Base-by-base conservation (phyloP, 2,329 filamentous ascomycete species). In the Tolypocladium guangdongense region DNA sequence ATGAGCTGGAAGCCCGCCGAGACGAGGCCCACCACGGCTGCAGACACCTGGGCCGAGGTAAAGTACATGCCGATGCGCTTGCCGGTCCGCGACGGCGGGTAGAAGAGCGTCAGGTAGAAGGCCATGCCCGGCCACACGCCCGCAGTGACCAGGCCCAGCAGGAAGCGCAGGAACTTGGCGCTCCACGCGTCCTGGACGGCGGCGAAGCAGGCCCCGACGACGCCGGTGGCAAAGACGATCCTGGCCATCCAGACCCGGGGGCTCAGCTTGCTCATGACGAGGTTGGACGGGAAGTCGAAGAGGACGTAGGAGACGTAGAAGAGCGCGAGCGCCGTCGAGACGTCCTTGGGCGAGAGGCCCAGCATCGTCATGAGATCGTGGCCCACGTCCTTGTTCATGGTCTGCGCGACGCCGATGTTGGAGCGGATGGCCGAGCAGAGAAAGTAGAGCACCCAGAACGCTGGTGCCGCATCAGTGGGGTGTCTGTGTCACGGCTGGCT, bases 61-160 rank as follows among this genome's bases (percentile, higher is more conserved):
- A 89, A 96, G 72, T 95, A 96, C 66, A 86, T 82, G 38, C 90
- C 90, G 58, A 96, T 95, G 39, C 90, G 81, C 73, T 93, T 95
- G 16, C 88, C 90, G 1, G 87, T 93, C 14, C 88, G 80, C 7
- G 87, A 88, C 0, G 90, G 90, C 7, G 90, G 90, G 64, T 96
- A 96, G 74, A 95, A 96, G 8, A 95, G 77, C 0, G 90, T 95
- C 48, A 96, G 76, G 64, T 95, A 96, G 68, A 93, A 93, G 11
- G 89, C 83, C 90, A 96, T 95, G 50, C 90, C 90, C 0, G 90
- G 90, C 90, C 90, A 96, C 86, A 96, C 90, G 48, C 90, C 90
- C 1, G 90, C 90, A 65, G 91, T 91, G 27, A 95, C 90, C 16
- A 93, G 79, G 49, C 90, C 90, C 7, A 96, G 80, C 12, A 96